phyloP scores from a whole-genome alignment of 495 filamentous ascomycete genomes.

The Neurospora africana region DNA sequence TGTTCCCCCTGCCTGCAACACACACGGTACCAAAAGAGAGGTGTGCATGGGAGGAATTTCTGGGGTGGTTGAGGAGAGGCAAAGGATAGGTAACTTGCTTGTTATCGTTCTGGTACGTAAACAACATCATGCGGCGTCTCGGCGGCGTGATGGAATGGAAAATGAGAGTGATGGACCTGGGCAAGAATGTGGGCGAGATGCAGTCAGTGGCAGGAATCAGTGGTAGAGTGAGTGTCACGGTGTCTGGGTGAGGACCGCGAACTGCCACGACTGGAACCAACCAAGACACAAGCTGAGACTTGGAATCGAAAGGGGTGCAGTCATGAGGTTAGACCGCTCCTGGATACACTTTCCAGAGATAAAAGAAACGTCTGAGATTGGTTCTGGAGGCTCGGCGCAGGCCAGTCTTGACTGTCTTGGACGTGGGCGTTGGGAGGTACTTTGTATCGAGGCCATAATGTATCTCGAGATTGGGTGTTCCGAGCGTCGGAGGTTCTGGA shows the following conservation, averaged over 20 bases:
- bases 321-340: background rate
- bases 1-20: background rate
- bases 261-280: background rate
- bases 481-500: background rate
- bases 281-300: background rate
- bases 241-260: background rate
- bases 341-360: background rate
- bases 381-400: background rate
- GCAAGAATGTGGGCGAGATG: background rate
- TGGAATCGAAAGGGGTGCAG: background rate
- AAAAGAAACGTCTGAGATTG: background rate
- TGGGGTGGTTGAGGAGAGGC: background rate
- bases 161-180: background rate
- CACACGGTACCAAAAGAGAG: background rate
- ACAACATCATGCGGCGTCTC: background rate
- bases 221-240: background rate
- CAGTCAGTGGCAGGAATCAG: background rate
- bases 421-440: background rate
- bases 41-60: background rate
- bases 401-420: background rate
- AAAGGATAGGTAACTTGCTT: background rate
- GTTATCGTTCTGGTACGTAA: background rate
- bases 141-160: background rate
- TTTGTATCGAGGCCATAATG: background rate
- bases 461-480: background rate